phyloP scores from a whole-genome alignment of 2,329 filamentous ascomycete genomes.

The Rachicladosporium sp. region DNA sequence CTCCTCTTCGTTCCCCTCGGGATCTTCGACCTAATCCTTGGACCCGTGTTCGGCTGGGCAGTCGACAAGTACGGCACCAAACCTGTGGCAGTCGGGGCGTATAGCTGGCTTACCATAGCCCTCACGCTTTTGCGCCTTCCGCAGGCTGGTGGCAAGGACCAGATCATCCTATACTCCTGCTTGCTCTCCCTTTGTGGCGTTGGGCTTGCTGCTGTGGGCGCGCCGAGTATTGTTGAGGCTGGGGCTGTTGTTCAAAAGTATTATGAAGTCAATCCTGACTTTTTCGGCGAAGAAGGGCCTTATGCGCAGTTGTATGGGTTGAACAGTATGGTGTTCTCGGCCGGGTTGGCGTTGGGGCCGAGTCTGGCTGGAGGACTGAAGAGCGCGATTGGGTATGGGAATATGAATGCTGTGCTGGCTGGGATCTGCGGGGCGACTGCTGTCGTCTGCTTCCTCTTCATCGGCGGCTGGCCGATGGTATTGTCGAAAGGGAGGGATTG shows the following conservation, averaged over 20 bases:
- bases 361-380: slow-evolving; percentile 42
- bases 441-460: slow-evolving; percentile 31
- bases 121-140: slow-evolving; percentile 34
- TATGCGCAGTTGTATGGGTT: slow-evolving; percentile 56
- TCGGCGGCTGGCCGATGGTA: slow-evolving; percentile 32
- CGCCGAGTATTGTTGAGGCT: slow-evolving; percentile 45
- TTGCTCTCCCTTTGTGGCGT: slow-evolving; percentile 38
- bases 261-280: slow-evolving; percentile 40
- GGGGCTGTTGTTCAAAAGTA: slow-evolving; percentile 44
- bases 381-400: slow-evolving; percentile 42
- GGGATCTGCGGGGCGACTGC: slow-evolving; percentile 34
- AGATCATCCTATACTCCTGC: slow-evolving; percentile 35
- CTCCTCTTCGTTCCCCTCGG: slow-evolving; percentile 36
- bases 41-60: slow-evolving; percentile 36
- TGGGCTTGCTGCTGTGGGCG: slow-evolving; percentile 42
- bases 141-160: slow-evolving; percentile 25
- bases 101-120: slow-evolving; percentile 30
- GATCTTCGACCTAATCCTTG: slow-evolving; percentile 31
- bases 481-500: slow-evolving; percentile 7
- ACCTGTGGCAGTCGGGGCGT: slow-evolving; percentile 29
- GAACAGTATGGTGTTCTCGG: slow-evolving; percentile 50
- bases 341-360: slow-evolving; percentile 48
- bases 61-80: slow-evolving; percentile 36
- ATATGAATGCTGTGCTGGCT: slow-evolving; percentile 44
- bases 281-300: slow-evolving; percentile 45